Conservation (phyloP, 140 eudicot species). For the Oenanthe javanica region DNA sequence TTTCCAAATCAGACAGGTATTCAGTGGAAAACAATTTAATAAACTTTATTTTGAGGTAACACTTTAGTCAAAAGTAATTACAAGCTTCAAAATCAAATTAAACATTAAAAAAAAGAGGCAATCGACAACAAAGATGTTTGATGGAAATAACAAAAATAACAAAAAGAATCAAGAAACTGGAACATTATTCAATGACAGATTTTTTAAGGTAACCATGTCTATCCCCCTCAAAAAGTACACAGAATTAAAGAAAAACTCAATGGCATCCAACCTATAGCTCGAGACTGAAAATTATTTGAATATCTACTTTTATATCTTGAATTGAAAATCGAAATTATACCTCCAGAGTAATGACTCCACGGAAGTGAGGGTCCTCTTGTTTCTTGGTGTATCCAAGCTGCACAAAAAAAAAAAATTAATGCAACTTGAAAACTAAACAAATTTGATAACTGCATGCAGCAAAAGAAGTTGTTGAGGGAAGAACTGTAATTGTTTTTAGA, state of each 20-base stretch:
- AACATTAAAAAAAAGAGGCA: not conserved
- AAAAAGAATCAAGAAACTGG: not conserved
- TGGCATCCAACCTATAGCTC: not conserved
- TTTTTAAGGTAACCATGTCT: not conserved
- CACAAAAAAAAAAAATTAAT: conserved; percentile 7
- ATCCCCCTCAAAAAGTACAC: not conserved
- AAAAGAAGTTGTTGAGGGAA: not conserved
- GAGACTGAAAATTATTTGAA: not conserved
- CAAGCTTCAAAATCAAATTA: not conserved
- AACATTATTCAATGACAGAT: not conserved
- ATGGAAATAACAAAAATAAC: not conserved
- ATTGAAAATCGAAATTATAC: conserved; percentile 25
- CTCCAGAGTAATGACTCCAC: conserved; percentile 92
- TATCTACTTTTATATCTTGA: not conserved
- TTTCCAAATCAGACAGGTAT: not conserved
- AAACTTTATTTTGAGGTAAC: not conserved
- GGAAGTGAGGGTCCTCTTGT: conserved; percentile 87
- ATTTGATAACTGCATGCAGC: not conserved
- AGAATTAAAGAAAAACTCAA: not conserved
- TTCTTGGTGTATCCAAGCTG: conserved; percentile 99
- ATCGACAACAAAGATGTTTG: not conserved
- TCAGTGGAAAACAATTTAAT: not conserved
- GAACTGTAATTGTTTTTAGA: not conserved
- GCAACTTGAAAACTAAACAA: not conserved
- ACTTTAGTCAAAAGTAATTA: not conserved